A percentile compares a stretch with the other conserved stretches of the same genome.
phyloP scores from a whole-genome alignment of 495 filamentous ascomycete genomes.

The Cetradonia linearis region DNA sequence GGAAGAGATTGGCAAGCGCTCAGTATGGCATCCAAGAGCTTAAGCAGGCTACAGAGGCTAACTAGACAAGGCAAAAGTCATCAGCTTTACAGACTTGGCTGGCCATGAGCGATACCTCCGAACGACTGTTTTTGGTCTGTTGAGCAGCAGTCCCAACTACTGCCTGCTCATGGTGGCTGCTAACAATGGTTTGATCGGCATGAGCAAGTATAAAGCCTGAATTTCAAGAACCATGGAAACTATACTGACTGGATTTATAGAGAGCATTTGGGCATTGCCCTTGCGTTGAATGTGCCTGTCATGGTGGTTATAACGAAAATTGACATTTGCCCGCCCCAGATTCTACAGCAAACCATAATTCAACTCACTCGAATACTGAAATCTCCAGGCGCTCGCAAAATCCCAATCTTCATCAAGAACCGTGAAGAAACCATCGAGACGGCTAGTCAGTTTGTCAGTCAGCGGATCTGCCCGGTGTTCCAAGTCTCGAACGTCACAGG shows the following conservation, averaged over 20 bases:
- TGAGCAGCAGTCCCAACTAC: constrained; percentile 94
- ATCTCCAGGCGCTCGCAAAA: constrained; percentile 85
- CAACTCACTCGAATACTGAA: constrained; percentile 89
- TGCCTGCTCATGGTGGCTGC: constrained; percentile 97
- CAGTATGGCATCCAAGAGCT: constrained; percentile 35
- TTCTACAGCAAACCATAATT: constrained; percentile 85
- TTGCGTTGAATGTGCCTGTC: constrained; percentile 91
- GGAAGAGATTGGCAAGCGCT: constrained; percentile 95
- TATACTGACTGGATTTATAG: constrained; percentile 20
- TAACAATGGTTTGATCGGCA: constrained; percentile 93
- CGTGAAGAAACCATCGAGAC: constrained; percentile 88
- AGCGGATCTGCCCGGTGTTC: constrained; percentile 94
- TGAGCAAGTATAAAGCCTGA: constrained; percentile 57
- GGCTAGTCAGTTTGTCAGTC: constrained; percentile 88
- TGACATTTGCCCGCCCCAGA: constrained; percentile 95
- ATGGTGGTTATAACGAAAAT: constrained; percentile 99
- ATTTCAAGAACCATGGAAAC: not conserved
- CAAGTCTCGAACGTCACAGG: constrained; percentile 98
- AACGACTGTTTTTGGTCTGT: constrained; percentile 89
- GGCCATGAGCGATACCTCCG: constrained; percentile 93
- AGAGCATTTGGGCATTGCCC: constrained; percentile 90
- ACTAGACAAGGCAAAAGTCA: constrained; percentile 61
- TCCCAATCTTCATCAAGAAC: constrained; percentile 93
- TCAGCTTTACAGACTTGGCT: constrained; percentile 90
- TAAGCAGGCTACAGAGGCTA: constrained; percentile 11